Conservation (phyloP, 192 early-diverging fungal species). For the Podila verticillata region DNA sequence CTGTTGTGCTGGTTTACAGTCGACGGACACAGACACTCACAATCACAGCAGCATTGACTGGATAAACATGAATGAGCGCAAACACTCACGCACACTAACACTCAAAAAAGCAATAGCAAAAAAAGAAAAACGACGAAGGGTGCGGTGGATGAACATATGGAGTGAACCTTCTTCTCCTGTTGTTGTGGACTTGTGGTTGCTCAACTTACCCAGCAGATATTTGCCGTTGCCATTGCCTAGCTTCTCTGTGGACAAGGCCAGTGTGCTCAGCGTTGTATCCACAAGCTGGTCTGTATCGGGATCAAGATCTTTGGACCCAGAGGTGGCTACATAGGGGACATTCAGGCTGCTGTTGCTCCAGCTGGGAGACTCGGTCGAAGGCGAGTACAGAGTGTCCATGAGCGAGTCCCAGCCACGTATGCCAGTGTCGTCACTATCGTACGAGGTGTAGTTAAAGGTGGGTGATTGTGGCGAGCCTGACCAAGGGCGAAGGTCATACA, state of each 20-base stretch:
- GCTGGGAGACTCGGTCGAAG: conserved; percentile 11
- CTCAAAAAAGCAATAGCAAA: neutral
- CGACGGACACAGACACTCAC: neutral
- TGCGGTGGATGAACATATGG: neutral
- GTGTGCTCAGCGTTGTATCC: neutral
- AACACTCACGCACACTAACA: too few species aligned
- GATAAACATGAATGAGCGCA: neutral
- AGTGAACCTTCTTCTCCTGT: neutral
- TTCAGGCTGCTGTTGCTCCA: conserved; percentile 5
- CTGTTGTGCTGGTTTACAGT: too few species aligned
- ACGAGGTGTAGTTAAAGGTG: conserved; percentile 6
- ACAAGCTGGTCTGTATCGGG: conserved; percentile 2
- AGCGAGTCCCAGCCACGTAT: conserved; percentile 39
- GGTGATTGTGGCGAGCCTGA: conserved; percentile 22
- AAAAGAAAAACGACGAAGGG: neutral
- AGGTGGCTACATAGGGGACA: conserved; percentile 6
- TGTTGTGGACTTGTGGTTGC: neutral
- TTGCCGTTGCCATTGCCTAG: conserved; percentile 37
- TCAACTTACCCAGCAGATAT: conserved; percentile 38
- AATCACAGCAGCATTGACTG: too few species aligned
- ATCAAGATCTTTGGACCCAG: conserved; percentile 13
- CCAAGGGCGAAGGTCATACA: conserved; percentile 48
- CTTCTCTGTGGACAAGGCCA: neutral
- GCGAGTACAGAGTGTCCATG: conserved; percentile 43
- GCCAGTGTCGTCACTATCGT: conserved; percentile 33